phyloP scores from a whole-genome alignment of 202 grass and related monocot genomes.

The Carex arenaria region DNA sequence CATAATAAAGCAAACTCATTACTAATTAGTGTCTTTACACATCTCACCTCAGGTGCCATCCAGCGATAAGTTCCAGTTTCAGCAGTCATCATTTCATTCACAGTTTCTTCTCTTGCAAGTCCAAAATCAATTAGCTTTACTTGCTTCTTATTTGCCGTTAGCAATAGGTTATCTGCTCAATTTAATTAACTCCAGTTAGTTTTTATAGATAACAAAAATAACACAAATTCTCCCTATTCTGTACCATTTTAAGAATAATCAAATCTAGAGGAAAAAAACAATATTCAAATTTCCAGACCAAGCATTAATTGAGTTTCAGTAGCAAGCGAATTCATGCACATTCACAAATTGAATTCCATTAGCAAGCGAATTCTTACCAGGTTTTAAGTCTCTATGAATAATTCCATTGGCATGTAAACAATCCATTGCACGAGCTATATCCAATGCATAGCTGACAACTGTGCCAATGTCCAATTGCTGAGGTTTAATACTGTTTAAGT shows the following conservation, averaged over 20 bases:
- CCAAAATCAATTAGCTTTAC: constrained; percentile 57
- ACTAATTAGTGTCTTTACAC: not conserved
- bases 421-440: constrained; percentile 55
- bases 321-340: not conserved
- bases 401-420: constrained; percentile 59
- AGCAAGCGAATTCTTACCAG: constrained; percentile 23
- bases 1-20: not conserved
- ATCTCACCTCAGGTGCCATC: constrained; percentile 55
- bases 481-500: constrained; percentile 42
- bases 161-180: constrained; percentile 43
- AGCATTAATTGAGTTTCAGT: not conserved
- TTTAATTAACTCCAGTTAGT: not conserved
- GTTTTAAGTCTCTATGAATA: constrained; percentile 57
- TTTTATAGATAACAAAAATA: not conserved
- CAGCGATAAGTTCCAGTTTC: constrained; percentile 57
- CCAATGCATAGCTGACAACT: constrained; percentile 43
- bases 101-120: constrained; percentile 56
- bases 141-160: constrained; percentile 48
- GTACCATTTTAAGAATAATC: not conserved
- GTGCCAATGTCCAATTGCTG: constrained; percentile 34
- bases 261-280: not conserved
- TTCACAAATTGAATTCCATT: not conserved
- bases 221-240: not conserved
- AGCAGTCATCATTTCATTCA: constrained; percentile 56
- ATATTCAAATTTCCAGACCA: not conserved